Percentiles rank a stretch among this genome's conserved stretches.
Evolutionary conservation across 2,329 filamentous ascomycete genomes (phyloP).

Genomic region (Cordyceps fumosorosea): DNA sequence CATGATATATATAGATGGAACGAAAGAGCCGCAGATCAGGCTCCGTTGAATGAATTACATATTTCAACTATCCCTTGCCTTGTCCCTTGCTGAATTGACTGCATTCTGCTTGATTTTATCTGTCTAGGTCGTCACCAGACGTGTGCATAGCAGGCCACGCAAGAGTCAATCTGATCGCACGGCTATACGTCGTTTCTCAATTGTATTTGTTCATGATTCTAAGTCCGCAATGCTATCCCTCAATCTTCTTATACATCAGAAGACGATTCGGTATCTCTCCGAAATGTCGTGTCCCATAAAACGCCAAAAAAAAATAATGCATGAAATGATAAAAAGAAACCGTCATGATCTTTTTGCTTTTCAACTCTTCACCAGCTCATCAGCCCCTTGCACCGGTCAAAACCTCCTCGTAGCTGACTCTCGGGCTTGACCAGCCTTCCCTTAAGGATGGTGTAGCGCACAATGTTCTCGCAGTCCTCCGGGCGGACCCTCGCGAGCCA

Average conservation of each 20-base stretch:
- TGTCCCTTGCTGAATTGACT: no score
- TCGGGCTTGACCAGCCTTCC: slow-evolving; percentile 92
- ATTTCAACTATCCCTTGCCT: no score
- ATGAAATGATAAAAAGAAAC: slow-evolving; percentile 2
- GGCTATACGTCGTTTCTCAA: no score
- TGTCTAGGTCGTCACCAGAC: no score
- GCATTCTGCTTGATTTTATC: no score
- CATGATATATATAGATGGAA: background rate
- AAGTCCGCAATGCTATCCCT: no score
- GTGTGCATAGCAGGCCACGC: no score
- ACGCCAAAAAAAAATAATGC: background rate
- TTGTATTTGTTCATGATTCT: no score
- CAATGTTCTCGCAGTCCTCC: slow-evolving; percentile 87
- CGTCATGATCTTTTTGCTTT: no score
- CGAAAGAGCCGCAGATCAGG: background rate
- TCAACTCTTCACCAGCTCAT: slow-evolving; percentile 67
- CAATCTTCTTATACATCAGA: no score
- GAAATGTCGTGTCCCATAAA: background rate
- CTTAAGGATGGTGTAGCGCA: slow-evolving; percentile 82
- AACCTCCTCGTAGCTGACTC: slow-evolving; percentile 79
- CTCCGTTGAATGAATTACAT: no score
- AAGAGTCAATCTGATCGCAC: no score
- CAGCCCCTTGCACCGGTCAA: slow-evolving; percentile 73
- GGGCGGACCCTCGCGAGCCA: slow-evolving; percentile 82
- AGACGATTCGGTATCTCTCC: background rate